Evolutionary conservation across 108 stramenopile genomes (phyloP).

Genomic region (Phaeodactylum tricornutum): DNA sequence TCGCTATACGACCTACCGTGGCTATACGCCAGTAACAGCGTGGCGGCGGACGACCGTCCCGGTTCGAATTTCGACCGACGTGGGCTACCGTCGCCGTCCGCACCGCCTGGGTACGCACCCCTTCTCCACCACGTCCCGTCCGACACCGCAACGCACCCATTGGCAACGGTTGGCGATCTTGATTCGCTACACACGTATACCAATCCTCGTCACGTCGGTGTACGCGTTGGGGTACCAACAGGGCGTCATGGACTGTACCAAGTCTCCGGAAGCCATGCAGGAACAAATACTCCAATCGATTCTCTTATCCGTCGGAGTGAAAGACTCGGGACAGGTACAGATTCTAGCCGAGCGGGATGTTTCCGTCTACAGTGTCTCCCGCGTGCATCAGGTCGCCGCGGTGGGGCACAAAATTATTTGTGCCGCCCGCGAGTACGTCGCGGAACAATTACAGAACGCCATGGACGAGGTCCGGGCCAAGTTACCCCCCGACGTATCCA

Average conservation of each 20-base stretch:
- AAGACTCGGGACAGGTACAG: constrained; percentile 1
- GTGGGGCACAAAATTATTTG: constrained; percentile 16
- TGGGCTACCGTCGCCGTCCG: too few relatives aligned
- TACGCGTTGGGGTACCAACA: constrained; percentile 58
- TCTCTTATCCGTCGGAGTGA: constrained; percentile 8
- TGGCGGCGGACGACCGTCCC: too few relatives aligned
- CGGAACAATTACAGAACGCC: constrained; percentile 18
- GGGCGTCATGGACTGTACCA: constrained; percentile 41
- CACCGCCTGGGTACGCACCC: too few relatives aligned
- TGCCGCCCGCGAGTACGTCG: constrained; percentile 19
- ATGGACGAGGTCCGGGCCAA: constrained; percentile 10
- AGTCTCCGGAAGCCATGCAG: constrained; percentile 6
- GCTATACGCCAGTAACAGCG: too few relatives aligned
- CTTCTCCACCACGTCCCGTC: too few relatives aligned
- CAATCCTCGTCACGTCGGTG: constrained; percentile 37
- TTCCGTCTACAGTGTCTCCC: neutral
- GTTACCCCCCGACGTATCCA: constrained; percentile 8
- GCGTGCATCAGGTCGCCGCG: constrained; percentile 4
- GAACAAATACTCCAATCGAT: constrained; percentile 9
- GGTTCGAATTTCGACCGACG: too few relatives aligned
- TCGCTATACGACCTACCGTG: too few relatives aligned
- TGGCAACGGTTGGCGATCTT: constrained; percentile 4
- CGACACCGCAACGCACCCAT: too few relatives aligned
- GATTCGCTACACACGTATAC: constrained; percentile 35
- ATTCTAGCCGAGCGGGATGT: neutral